Conservation (phyloP, 306 rosid genomes). For the Delonix regia region DNA sequence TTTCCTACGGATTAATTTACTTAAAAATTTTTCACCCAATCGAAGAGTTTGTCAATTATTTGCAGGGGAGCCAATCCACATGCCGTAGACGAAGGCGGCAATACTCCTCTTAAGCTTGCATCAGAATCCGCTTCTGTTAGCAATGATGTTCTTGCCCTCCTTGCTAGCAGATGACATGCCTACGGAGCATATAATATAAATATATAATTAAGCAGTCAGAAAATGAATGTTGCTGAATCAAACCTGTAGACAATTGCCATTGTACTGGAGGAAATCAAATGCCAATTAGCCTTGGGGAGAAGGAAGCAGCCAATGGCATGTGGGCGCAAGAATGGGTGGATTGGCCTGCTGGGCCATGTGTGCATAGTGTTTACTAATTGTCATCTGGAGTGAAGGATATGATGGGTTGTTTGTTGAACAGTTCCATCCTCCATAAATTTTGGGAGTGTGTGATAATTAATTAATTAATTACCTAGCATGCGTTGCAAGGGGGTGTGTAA, state of each 20-base stretch:
- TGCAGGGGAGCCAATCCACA: conserved; percentile 70
- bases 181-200: background rate
- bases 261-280: background rate
- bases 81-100: conserved; percentile 57
- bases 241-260: conserved; percentile 14
- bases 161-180: conserved; percentile 50
- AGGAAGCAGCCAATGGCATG: conserved; percentile 6
- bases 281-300: conserved; percentile 18
- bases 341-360: conserved; percentile 36
- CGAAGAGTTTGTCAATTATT: conserved; percentile 4
- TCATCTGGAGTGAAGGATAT: conserved; percentile 17
- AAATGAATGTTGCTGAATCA: conserved; percentile 29
- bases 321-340: conserved; percentile 19
- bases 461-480: background rate
- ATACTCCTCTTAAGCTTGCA: conserved; percentile 58
- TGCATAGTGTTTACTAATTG: conserved; percentile 18
- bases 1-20: conserved; percentile 12
- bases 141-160: conserved; percentile 49
- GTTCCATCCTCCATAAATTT: conserved; percentile 33
- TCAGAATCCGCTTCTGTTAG: conserved; percentile 43
- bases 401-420: conserved; percentile 15
- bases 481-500: conserved; percentile 9
- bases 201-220: background rate
- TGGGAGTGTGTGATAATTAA: background rate
- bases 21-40: background rate